A percentile compares a stretch with the other conserved stretches of the same genome.
Evolutionary conservation across 768 basidiomycete genomes (phyloP).

Genomic region (Calocera cornea): DNA sequence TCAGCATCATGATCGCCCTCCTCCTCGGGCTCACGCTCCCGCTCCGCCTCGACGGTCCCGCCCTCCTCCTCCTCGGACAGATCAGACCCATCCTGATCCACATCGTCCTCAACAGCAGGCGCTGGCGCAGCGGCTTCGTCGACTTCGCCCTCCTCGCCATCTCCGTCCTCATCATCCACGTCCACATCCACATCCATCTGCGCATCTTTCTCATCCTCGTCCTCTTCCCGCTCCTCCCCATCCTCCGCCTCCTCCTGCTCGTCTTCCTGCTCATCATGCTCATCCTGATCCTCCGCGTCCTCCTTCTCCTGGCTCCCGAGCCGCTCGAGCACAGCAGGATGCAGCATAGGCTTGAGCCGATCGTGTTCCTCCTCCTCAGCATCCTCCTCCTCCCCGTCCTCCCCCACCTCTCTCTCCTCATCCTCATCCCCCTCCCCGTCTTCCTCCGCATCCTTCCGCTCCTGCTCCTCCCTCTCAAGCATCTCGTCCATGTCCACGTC

Average conservation of each 20-base stretch:
- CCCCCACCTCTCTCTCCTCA: background rate
- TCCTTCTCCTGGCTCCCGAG: background rate
- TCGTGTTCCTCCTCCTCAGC: constrained; percentile 6
- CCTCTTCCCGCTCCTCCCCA: background rate
- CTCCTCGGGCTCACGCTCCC: background rate
- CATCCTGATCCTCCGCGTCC: background rate
- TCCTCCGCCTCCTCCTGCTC: background rate
- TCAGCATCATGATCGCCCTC: background rate
- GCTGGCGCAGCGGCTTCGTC: background rate
- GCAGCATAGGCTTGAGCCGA: background rate
- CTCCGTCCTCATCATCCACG: background rate
- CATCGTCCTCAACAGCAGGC: background rate
- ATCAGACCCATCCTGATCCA: background rate
- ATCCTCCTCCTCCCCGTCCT: background rate
- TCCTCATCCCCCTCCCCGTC: background rate
- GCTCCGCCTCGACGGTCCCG: background rate
- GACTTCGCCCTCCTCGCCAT: background rate
- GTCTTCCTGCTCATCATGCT: background rate
- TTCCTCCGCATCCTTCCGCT: background rate
- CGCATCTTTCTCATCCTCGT: background rate
- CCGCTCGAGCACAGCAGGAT: background rate
- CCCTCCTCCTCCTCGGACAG: background rate
- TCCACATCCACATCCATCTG: background rate
- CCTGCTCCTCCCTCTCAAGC: background rate
- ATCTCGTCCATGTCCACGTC: background rate